A percentile compares a stretch with the other conserved stretches of the same genome.
Evolutionary conservation across 2,329 filamentous ascomycete genomes (phyloP).

Genomic region (Xylariaceae sp.): DNA sequence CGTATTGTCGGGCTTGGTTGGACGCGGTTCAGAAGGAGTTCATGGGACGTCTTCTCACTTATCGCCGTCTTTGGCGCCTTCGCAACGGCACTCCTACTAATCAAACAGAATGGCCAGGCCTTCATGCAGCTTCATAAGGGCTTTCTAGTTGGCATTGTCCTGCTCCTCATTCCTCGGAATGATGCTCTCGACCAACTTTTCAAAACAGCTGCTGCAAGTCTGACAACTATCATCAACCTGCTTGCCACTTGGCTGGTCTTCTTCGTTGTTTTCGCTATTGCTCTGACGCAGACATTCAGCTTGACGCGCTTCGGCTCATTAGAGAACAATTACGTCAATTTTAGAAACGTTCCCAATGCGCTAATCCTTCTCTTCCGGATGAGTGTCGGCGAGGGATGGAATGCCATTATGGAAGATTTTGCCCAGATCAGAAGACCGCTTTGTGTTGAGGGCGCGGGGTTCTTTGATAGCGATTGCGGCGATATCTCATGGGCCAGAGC

Average conservation of each 20-base stretch:
- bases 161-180: slow-evolving; percentile 93
- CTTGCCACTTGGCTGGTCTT: slow-evolving; percentile 97
- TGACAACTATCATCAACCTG: slow-evolving; percentile 88
- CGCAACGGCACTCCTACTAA: slow-evolving; percentile 77
- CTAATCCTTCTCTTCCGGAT: slow-evolving; percentile 92
- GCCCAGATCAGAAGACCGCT: slow-evolving; percentile 79
- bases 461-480: slow-evolving; percentile 91
- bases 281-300: slow-evolving; percentile 93
- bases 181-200: slow-evolving; percentile 97
- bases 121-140: slow-evolving; percentile 90
- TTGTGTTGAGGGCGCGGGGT: slow-evolving; percentile 74
- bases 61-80: slow-evolving; percentile 81
- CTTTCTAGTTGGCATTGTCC: slow-evolving; percentile 87
- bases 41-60: slow-evolving; percentile 93
- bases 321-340: slow-evolving; percentile 83
- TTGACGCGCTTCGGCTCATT: slow-evolving; percentile 83
- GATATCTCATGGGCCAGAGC: slow-evolving; percentile 86
- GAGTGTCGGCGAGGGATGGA: slow-evolving; percentile 96
- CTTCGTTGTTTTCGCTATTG: slow-evolving; percentile 95
- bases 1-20: slow-evolving; percentile 89
- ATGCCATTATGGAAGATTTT: slow-evolving; percentile 95
- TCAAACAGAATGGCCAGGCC: slow-evolving; percentile 64
- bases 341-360: slow-evolving; percentile 91
- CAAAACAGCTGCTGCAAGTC: slow-evolving; percentile 95
- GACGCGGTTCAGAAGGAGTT: slow-evolving; percentile 88